A percentile compares a stretch with the other conserved stretches of the same genome.
These are phyloP conservation scores for Pichia sp. DNA, from an alignment of 1,139 yeast species.

Conservation along the genomic window DNA sequence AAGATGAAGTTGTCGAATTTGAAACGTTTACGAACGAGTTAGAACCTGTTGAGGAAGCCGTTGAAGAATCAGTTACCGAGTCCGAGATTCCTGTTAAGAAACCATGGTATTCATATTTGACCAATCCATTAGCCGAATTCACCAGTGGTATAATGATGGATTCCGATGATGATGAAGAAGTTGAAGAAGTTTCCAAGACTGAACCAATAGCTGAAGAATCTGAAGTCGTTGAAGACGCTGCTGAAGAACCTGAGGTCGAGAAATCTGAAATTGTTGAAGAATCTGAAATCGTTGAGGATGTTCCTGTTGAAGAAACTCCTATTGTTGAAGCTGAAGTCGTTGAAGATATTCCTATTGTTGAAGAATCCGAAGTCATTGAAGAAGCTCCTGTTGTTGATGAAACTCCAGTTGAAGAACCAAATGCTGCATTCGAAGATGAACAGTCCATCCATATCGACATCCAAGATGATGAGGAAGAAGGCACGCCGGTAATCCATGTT, in stretches of 20 bases:
- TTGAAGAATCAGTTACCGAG: neutral
- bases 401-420: no score
- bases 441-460: neutral
- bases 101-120: neutral
- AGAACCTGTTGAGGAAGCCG: neutral
- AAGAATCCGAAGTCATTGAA: no score
- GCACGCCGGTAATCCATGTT: neutral
- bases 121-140: neutral
- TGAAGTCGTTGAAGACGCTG: no score
- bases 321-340: neutral
- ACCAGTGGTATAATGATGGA: neutral
- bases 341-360: neutral
- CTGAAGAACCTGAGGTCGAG: no score
- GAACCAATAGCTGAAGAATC: no score
- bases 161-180: neutral
- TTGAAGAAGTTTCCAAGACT: slow-evolving; percentile 1
- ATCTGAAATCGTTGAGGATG: no score
- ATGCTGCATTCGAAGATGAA: no score
- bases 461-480: neutral
- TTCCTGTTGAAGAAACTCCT: no score
- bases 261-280: no score
- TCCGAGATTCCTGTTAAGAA: neutral
- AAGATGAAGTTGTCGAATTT: neutral
- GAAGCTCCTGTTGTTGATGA: no score
- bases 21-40: no score